Evolutionary conservation across 495 filamentous ascomycete genomes (phyloP), one percentile per base, ranked within the genome.

Genomic region (Collariella sp.): DNA sequence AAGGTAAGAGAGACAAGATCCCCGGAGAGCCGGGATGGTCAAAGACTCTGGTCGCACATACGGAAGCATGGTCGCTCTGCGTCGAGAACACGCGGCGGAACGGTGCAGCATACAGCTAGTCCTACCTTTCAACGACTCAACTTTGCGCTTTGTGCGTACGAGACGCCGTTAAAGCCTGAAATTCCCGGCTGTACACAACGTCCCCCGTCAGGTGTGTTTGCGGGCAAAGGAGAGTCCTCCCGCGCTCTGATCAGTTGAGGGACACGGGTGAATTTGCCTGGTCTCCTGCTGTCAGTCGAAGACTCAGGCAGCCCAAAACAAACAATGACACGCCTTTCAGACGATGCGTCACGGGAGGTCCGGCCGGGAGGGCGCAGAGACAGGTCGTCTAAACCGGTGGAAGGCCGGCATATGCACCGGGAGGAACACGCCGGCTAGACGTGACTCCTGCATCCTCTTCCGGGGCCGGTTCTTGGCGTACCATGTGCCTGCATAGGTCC

Each of bases 121-220:
- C 26, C 24, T 44, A 43, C 50, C 50, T 35, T 15, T 7, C 36
- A 42, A 44, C 44, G 36, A 40, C 22, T 41, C 20, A 54, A 40
- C 19, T 48, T 19, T 33, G 19, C 40, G 19, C 23, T 51, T 22
- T 47, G 34, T 41, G 52, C 26, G 42, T 41, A 46, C 41, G 29
- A 46, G 31, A 46, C 23, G 36, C 29, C 20, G n/a, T 39, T 18
- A 19, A 3, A 38, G 33, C 20, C n/a, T 15, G 3, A 33, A 47
- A 46, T 40, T 34, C 43, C 44, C 34, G 52, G 13, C 52, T 54
- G 52, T 43, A 47, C 35, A 54, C 31, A 41, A 36, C 52, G 43
- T 26, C 26, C 11, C 38, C 41, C n/a, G 16, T 22, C 22, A 7
- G 24, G 26, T 18, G 10, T 16, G 49, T 9, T 4, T 16, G 12